Conservation (phyloP, 495 filamentous ascomycete genomes). For the Neurospora sp. region DNA sequence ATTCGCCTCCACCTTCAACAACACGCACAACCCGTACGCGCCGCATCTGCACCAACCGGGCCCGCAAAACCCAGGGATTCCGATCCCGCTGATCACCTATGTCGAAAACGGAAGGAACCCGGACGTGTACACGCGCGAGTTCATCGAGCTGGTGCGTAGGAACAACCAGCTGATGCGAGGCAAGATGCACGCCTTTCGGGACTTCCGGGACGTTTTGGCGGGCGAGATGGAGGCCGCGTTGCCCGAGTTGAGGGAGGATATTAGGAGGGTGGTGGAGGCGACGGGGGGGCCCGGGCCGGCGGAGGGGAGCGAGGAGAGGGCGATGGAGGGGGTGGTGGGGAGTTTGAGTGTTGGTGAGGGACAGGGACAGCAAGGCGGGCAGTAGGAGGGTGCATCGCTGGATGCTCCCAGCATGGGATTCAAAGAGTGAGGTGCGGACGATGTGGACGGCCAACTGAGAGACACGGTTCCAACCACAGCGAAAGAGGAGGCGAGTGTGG, state of each 20-base stretch:
- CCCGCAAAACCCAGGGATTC: conserved; percentile 36
- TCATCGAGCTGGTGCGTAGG: conserved; percentile 80
- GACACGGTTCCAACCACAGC: background rate
- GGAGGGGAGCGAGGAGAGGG: background rate
- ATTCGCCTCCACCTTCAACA: background rate
- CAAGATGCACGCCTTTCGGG: conserved; percentile 67
- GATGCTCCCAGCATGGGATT: background rate
- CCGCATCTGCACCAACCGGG: background rate
- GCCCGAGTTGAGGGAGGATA: conserved; percentile 65
- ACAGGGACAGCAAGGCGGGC: background rate
- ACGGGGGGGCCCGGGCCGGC: conserved; percentile 20
- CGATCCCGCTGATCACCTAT: conserved; percentile 86
- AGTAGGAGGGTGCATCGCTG: background rate
- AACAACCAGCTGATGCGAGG: conserved; percentile 79
- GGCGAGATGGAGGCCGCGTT: conserved; percentile 66
- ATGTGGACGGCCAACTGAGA: background rate
- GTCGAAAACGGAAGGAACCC: conserved; percentile 90
- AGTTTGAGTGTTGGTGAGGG: background rate
- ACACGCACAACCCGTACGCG: background rate
- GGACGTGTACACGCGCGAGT: conserved; percentile 96
- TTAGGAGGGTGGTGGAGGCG: conserved; percentile 47
- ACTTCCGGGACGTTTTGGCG: conserved; percentile 73
- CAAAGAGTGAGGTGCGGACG: background rate
- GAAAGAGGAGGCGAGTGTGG: background rate
- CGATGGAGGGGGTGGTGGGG: background rate